Percentiles rank a stretch among this genome's conserved stretches.
phyloP scores from a whole-genome alignment of 768 basidiomycete species.

The Hortiboletus flavorubellus region DNA sequence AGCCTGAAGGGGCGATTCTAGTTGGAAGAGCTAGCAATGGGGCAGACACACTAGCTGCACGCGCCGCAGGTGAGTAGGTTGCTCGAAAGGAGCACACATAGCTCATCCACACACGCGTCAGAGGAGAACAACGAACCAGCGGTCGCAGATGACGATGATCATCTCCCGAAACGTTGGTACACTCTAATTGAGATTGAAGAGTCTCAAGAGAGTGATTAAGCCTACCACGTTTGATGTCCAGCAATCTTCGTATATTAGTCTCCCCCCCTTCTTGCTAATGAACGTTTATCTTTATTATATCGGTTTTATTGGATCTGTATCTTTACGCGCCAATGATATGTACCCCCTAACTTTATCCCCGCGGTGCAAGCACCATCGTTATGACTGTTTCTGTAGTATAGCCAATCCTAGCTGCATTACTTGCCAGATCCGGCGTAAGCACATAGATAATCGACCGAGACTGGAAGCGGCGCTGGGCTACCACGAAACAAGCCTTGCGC shows the following conservation, averaged over 20 bases:
- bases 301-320: not conserved
- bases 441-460: no score
- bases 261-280: not conserved
- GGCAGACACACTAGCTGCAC: not conserved
- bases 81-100: not conserved
- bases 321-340: not conserved
- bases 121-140: not conserved
- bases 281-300: not conserved
- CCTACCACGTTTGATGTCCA: not conserved
- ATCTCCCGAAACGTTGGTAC: slow-evolving; percentile 5
- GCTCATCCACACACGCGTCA: not conserved
- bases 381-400: no score
- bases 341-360: no score
- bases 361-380: no score
- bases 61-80: slow-evolving; percentile 1
- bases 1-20: not conserved
- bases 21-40: not conserved
- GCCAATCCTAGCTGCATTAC: no score
- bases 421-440: no score
- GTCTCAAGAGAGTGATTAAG: not conserved
- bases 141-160: not conserved
- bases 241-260: not conserved
- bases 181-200: slow-evolving; percentile 4
- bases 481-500: no score
- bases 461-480: no score